These are phyloP conservation scores for Trypanosoma avium DNA, from an alignment of 208 protist species.

Conservation along the genomic window DNA sequence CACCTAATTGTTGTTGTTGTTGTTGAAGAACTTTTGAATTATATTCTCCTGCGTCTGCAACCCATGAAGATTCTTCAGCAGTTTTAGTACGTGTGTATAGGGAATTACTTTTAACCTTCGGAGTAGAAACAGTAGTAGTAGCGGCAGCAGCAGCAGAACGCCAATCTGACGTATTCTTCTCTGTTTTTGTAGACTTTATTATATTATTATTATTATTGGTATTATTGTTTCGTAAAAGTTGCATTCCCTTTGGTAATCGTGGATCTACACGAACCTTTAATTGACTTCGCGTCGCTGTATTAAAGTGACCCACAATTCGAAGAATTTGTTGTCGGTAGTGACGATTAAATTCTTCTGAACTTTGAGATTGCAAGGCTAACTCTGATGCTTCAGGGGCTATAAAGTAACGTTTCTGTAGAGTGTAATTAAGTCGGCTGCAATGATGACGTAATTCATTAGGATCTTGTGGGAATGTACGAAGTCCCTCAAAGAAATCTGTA, in stretches of 20 bases:
- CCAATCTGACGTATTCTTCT: conserved; percentile 2
- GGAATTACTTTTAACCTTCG: neutral
- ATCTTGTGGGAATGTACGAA: conserved; percentile 61
- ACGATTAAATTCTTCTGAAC: conserved; percentile 58
- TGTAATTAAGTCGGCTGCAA: conserved; percentile 67
- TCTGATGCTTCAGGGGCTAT: conserved; percentile 56
- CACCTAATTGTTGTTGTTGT: neutral
- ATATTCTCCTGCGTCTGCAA: neutral
- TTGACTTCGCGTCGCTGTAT: conserved; percentile 40
- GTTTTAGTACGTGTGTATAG: neutral
- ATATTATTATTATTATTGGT: no score
- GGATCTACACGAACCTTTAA: conserved; percentile 73
- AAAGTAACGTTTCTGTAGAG: conserved; percentile 68
- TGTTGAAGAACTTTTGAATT: neutral
- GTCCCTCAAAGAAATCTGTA: conserved; percentile 71
- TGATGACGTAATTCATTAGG: conserved; percentile 57
- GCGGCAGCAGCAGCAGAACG: neutral
- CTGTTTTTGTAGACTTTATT: no score
- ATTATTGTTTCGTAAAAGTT: no score
- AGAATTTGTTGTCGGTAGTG: conserved; percentile 68
- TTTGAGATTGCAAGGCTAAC: conserved; percentile 64
- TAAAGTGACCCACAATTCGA: conserved; percentile 60
- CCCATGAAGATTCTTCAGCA: neutral
- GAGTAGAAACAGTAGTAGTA: neutral
- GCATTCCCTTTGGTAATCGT: conserved; percentile 48